Percentiles rank a stretch among this genome's conserved stretches.
These are phyloP conservation scores for Eragrostis nindensis DNA, from an alignment of 176 grass and related monocot species.

Conservation along the genomic window DNA sequence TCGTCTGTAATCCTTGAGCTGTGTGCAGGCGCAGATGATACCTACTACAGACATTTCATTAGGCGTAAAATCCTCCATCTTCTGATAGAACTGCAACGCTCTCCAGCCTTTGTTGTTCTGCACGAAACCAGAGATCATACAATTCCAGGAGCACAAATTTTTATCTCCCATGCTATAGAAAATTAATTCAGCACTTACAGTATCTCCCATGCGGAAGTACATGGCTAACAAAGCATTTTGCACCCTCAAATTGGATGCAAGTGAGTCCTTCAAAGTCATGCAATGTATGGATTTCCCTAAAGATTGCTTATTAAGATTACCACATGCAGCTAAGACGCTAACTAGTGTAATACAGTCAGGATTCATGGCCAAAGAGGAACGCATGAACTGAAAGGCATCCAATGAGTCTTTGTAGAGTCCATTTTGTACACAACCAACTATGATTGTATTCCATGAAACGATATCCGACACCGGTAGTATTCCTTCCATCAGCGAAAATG, in stretches of 20 bases:
- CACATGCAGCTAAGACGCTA: slow-evolving; percentile 71
- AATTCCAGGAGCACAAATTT: slow-evolving; percentile 88
- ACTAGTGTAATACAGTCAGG: slow-evolving; percentile 73
- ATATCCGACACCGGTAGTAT: slow-evolving; percentile 58
- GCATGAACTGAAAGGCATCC: slow-evolving; percentile 65
- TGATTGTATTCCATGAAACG: slow-evolving; percentile 87
- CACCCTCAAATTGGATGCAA: slow-evolving; percentile 61
- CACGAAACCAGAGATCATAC: slow-evolving; percentile 71
- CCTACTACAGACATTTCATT: slow-evolving; percentile 69
- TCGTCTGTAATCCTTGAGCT: slow-evolving; percentile 53
- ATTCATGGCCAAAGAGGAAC: slow-evolving; percentile 47
- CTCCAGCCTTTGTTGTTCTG: slow-evolving; percentile 64
- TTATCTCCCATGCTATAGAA: slow-evolving; percentile 50
- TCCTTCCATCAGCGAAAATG: slow-evolving; percentile 49
- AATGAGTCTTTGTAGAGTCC: slow-evolving; percentile 60
- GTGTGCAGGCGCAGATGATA: slow-evolving; percentile 71
- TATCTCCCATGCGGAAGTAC: slow-evolving; percentile 75
- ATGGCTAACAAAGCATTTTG: slow-evolving; percentile 74
- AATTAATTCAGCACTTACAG: slow-evolving; percentile 56
- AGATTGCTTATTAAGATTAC: slow-evolving; percentile 52
- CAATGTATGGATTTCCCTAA: slow-evolving; percentile 62
- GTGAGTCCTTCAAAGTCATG: slow-evolving; percentile 50
- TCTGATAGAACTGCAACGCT: slow-evolving; percentile 70
- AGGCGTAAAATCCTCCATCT: slow-evolving; percentile 50
- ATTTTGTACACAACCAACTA: slow-evolving; percentile 69